Evolutionary conservation across 176 grass and related monocot genomes (phyloP).

Genomic region (Otatea glauca): DNA sequence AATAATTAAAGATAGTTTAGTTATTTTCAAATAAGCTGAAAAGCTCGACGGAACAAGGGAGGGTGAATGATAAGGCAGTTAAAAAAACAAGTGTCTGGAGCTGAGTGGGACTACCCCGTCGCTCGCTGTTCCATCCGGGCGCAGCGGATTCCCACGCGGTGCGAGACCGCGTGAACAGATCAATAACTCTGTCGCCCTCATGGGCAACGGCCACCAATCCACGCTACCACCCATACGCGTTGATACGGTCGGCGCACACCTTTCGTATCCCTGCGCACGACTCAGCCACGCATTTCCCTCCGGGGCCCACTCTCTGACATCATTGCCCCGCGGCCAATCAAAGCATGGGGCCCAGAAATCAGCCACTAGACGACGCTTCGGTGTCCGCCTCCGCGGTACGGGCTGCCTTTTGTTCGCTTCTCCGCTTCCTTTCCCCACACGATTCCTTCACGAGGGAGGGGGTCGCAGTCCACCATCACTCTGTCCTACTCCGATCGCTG

Average conservation of each 20-base stretch:
- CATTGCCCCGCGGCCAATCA: neutral
- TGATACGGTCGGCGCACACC: neutral
- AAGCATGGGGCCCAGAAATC: neutral
- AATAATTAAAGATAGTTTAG: no score
- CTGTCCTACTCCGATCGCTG: neutral
- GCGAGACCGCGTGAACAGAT: constrained; percentile 19
- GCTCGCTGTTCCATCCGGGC: neutral
- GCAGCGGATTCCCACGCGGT: constrained; percentile 35
- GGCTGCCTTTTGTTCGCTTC: neutral
- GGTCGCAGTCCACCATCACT: neutral
- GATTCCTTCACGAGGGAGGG: constrained; percentile 24
- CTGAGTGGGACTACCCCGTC: neutral
- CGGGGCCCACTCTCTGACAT: neutral
- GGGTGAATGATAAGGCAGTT: no score
- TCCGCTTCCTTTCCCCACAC: neutral
- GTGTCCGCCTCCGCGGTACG: neutral
- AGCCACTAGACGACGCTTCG: neutral
- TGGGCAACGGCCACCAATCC: neutral
- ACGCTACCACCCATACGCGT: neutral
- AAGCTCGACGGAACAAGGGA: no score
- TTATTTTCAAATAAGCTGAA: no score
- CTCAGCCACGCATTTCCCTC: neutral
- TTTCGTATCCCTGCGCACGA: neutral
- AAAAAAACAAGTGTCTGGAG: neutral
- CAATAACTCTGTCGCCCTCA: neutral